Conservation (phyloP, 2,329 filamentous ascomycete species). For the Nemania serpens region DNA sequence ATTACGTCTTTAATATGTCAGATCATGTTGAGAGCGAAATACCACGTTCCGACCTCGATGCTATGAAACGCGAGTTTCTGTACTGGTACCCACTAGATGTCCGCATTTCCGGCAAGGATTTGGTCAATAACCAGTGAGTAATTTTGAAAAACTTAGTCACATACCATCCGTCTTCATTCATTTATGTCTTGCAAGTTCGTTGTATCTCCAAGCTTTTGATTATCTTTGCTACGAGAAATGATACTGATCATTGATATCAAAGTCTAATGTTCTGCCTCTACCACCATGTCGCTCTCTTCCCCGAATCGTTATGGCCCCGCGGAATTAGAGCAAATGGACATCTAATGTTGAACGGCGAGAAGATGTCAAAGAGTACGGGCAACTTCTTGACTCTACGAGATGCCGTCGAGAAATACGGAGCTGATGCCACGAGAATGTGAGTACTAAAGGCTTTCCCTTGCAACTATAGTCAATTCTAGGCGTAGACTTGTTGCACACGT, state of each 20-base stretch:
- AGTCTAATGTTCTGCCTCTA: constrained; percentile 90
- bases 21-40: constrained; percentile 71
- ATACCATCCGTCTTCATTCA: not conserved
- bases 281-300: constrained; percentile 88
- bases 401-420: constrained; percentile 86
- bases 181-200: not conserved
- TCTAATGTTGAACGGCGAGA: constrained; percentile 91
- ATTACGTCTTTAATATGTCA: constrained; percentile 85
- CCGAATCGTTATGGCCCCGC: constrained; percentile 84
- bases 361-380: constrained; percentile 97
- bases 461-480: not conserved
- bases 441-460: not conserved
- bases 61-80: constrained; percentile 27
- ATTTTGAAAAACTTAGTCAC: not conserved
- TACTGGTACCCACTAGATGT: constrained; percentile 28
- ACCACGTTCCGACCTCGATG: constrained; percentile 69
- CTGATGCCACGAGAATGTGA: constrained; percentile 81
- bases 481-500: not conserved
- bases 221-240: not conserved
- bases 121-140: constrained; percentile 58
- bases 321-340: constrained; percentile 90
- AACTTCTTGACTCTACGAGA: constrained; percentile 95
- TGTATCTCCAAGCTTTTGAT: not conserved
- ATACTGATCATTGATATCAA: constrained; percentile 54
- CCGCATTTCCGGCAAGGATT: constrained; percentile 16